Percentiles rank a stretch among this genome's conserved stretches.
Conservation (phyloP, 1,284 basidiomycete genomes). For the Trametes versicolor region DNA sequence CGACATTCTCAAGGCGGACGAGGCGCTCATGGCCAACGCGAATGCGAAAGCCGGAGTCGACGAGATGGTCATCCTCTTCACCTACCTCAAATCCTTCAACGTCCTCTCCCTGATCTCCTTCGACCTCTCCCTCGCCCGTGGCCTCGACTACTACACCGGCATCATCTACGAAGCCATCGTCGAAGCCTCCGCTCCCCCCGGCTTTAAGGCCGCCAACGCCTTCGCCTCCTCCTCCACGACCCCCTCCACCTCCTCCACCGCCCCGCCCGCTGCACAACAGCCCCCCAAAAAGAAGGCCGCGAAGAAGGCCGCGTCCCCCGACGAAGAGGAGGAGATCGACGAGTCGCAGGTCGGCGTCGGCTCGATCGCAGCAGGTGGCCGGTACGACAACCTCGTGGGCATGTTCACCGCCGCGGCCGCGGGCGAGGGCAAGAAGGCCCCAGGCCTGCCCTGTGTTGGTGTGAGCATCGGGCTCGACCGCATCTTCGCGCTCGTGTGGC, state of each 20-base stretch:
- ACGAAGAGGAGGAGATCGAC: slow-evolving; percentile 90
- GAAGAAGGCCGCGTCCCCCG: slow-evolving; percentile 60
- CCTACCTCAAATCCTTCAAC: slow-evolving; percentile 84
- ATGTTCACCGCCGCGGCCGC: slow-evolving; percentile 89
- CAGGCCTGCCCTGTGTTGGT: slow-evolving; percentile 90
- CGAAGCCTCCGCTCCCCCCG: slow-evolving; percentile 92
- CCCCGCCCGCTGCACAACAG: slow-evolving; percentile 41
- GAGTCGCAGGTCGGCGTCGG: slow-evolving; percentile 95
- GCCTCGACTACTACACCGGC: slow-evolving; percentile 98
- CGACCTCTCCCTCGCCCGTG: slow-evolving; percentile 95
- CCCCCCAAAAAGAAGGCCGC: slow-evolving; percentile 59
- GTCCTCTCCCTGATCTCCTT: slow-evolving; percentile 89
- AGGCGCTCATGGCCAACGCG: slow-evolving; percentile 73
- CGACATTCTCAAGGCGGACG: slow-evolving; percentile 76
- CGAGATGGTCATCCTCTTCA: slow-evolving; percentile 94
- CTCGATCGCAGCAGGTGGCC: slow-evolving; percentile 96
- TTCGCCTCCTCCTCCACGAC: slow-evolving; percentile 53
- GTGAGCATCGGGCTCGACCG: slow-evolving; percentile 95
- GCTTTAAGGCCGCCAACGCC: slow-evolving; percentile 65
- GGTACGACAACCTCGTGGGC: slow-evolving; percentile 97
- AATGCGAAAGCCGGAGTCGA: slow-evolving; percentile 86
- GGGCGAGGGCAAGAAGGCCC: slow-evolving; percentile 72
- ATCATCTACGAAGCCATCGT: slow-evolving; percentile 98
- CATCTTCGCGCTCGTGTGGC: slow-evolving; percentile 95
- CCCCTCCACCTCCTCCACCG: slow-evolving; percentile 41